These are phyloP conservation scores for Neotropicomus parvogracilis DNA, from an alignment of 1,284 basidiomycete genomes.

Conservation along the genomic window DNA sequence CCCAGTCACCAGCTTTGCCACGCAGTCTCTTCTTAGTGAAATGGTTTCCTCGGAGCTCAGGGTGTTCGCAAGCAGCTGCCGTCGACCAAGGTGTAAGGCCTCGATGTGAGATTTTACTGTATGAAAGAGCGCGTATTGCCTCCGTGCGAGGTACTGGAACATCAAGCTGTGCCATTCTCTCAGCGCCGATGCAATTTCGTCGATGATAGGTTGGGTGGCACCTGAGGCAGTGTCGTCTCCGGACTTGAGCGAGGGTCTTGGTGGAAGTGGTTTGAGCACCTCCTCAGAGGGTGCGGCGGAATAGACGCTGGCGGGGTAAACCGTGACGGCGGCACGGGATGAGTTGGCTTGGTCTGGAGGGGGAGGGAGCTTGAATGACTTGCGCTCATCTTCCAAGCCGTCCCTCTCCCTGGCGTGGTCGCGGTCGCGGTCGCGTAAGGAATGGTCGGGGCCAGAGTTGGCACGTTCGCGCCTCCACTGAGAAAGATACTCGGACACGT, in stretches of 20 bases:
- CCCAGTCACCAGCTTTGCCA: conserved; percentile 82
- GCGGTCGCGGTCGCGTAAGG: conserved; percentile 59
- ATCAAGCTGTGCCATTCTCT: conserved; percentile 94
- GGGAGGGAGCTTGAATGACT: conserved; percentile 67
- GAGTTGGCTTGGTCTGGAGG: conserved; percentile 71
- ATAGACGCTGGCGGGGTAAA: conserved; percentile 65
- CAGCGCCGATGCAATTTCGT: conserved; percentile 95
- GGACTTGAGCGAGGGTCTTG: conserved; percentile 88
- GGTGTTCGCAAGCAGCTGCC: conserved; percentile 87
- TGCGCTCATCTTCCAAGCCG: conserved; percentile 40
- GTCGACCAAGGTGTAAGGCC: conserved; percentile 82
- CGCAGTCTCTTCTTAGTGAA: conserved; percentile 82
- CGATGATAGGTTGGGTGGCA: conserved; percentile 82
- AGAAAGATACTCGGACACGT: conserved; percentile 39
- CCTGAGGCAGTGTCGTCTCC: conserved; percentile 89
- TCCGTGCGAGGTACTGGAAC: conserved; percentile 84
- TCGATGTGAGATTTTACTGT: conserved; percentile 89
- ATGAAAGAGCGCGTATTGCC: conserved; percentile 89
- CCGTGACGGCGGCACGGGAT: conserved; percentile 63
- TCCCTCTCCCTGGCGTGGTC: conserved; percentile 47
- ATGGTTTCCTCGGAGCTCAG: conserved; percentile 86
- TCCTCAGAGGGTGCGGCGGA: conserved; percentile 66
- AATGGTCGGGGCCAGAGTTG: conserved; percentile 37
- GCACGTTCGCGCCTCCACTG: conserved; percentile 47
- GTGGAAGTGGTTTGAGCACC: conserved; percentile 76